These are phyloP conservation scores for Sisymbrium altissimum DNA, from an alignment of 345 rosid genomes.

Conservation along the genomic window DNA sequence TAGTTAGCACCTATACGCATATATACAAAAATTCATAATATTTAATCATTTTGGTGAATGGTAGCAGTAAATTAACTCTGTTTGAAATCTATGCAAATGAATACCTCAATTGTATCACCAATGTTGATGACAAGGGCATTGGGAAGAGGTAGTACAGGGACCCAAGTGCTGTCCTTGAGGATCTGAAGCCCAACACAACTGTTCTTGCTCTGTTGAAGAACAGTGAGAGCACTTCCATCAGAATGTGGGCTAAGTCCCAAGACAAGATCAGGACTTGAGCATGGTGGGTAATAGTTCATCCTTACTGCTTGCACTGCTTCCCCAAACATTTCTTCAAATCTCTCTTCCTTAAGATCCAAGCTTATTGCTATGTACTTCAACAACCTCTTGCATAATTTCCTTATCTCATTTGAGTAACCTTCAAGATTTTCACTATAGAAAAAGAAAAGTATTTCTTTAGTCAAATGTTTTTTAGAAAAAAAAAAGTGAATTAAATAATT, in stretches of 20 bases:
- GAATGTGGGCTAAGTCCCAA: conserved; percentile 95
- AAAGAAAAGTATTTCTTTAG: neutral
- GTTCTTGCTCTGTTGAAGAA: conserved; percentile 71
- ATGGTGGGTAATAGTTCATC: conserved; percentile 96
- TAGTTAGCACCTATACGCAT: conserved; percentile 65
- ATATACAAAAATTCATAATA: neutral
- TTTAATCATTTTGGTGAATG: neutral
- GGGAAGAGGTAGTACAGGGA: conserved; percentile 59
- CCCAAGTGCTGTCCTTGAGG: conserved; percentile 68
- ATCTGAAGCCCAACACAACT: conserved; percentile 78
- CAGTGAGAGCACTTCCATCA: conserved; percentile 96
- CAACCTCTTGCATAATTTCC: conserved; percentile 63
- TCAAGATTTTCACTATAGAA: conserved; percentile 61
- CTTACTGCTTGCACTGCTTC: conserved; percentile 87
- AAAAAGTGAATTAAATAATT: neutral
- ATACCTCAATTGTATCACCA: conserved; percentile 87
- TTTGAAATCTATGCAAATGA: neutral
- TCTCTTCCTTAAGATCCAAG: conserved; percentile 53
- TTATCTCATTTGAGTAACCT: conserved; percentile 57
- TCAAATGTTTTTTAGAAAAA: neutral
- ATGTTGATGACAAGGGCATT: conserved; percentile 78
- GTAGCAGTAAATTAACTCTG: neutral
- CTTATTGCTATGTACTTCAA: conserved; percentile 55
- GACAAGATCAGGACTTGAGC: conserved; percentile 94
- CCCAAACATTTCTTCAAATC: conserved; percentile 75